Conservation (phyloP, 1,284 basidiomycete species). For the Trichosporon sp. region DNA sequence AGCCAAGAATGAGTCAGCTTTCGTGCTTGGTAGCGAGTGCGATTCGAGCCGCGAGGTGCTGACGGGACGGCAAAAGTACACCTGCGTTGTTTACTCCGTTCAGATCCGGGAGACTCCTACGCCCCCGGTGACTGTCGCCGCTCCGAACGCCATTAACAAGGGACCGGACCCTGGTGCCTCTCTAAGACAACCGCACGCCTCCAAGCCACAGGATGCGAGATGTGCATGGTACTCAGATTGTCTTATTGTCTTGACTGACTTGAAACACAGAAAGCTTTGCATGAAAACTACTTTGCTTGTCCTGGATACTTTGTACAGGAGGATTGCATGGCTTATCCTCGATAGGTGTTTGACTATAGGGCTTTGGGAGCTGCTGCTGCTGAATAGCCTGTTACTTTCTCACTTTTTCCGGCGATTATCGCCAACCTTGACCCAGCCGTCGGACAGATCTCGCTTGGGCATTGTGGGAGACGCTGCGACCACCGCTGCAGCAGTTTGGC, state of each 20-base stretch:
- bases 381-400: no score
- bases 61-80: no score
- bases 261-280: neutral
- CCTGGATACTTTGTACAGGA: neutral
- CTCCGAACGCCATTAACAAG: no score
- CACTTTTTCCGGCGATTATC: slow-evolving; percentile 8
- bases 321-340: neutral
- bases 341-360: neutral
- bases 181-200: neutral
- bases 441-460: neutral
- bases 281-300: neutral
- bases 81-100: no score
- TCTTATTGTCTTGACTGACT: neutral
- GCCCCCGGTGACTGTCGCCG: neutral
- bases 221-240: no score
- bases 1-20: no score
- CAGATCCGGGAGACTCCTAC: no score
- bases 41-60: no score
- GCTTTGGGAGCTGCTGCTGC: neutral
- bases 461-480: neutral
- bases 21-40: no score
- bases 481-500: neutral
- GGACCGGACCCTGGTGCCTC: neutral
- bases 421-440: slow-evolving; percentile 15
- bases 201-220: neutral